Percentiles rank a stretch among this genome's conserved stretches.
Conservation (phyloP, 2,329 filamentous ascomycete species). For the Cordyceps pruinosa region DNA sequence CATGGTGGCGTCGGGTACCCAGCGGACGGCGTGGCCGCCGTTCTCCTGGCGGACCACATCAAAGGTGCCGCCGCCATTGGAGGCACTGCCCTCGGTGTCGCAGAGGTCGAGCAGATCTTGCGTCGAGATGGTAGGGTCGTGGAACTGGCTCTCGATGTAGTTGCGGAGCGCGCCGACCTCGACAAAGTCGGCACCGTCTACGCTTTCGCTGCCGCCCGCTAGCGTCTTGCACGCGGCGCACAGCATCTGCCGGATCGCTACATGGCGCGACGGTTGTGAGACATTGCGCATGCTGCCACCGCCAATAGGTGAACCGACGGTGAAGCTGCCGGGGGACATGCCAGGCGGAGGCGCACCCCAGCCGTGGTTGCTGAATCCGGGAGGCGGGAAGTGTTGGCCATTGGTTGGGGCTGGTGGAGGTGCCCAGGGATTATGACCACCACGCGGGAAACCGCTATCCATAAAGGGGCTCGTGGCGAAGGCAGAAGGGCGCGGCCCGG, state of each 20-base stretch:
- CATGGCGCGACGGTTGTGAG: slow-evolving; percentile 52
- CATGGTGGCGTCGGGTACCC: slow-evolving; percentile 34
- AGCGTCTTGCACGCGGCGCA: slow-evolving; percentile 70
- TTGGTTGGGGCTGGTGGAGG: slow-evolving; percentile 23
- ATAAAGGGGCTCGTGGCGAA: slow-evolving; percentile 38
- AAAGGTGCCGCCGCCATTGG: slow-evolving; percentile 89
- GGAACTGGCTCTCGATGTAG: slow-evolving; percentile 50
- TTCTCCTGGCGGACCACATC: slow-evolving; percentile 50
- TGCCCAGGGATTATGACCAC: slow-evolving; percentile 35
- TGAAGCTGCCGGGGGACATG: slow-evolving; percentile 28
- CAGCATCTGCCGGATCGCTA: slow-evolving; percentile 65
- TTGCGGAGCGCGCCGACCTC: slow-evolving; percentile 62
- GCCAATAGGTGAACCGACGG: slow-evolving; percentile 25
- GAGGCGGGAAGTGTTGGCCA: slow-evolving; percentile 36
- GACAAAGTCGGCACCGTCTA: slow-evolving; percentile 57
- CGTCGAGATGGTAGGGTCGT: slow-evolving; percentile 34
- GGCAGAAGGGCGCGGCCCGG: slow-evolving; percentile 35
- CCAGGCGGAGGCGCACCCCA: slow-evolving; percentile 28
- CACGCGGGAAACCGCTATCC: slow-evolving; percentile 33
- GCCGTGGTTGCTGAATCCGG: slow-evolving; percentile 37
- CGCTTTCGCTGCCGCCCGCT: slow-evolving; percentile 25
- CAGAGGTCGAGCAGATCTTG: slow-evolving; percentile 74
- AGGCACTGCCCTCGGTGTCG: slow-evolving; percentile 79
- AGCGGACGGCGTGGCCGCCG: slow-evolving; percentile 40
- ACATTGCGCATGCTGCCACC: slow-evolving; percentile 24